Evolutionary conservation across 1,284 basidiomycete species (phyloP).

Genomic region (Fomes fomentarius): DNA sequence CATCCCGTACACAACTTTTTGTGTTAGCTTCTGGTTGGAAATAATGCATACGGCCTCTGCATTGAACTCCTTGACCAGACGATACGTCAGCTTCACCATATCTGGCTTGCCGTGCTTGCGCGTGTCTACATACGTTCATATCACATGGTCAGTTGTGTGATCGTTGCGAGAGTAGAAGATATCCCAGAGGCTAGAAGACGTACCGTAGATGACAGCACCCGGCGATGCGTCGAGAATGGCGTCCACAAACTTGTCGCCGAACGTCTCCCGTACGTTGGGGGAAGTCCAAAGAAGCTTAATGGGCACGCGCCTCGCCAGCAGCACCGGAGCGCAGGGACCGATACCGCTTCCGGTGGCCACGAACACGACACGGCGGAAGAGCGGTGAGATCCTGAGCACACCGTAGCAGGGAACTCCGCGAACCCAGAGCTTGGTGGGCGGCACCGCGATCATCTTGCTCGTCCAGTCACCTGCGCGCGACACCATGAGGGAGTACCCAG

Average conservation of each 20-base stretch:
- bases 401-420: conserved; percentile 62
- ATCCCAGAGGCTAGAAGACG: too few species aligned
- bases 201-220: conserved; percentile 59
- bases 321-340: conserved; percentile 58
- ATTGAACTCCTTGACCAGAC: conserved; percentile 59
- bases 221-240: conserved; percentile 55
- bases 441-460: conserved; percentile 50
- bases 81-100: conserved; percentile 62
- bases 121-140: conserved; percentile 44
- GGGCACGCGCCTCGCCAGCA: conserved; percentile 53
- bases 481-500: conserved; percentile 60
- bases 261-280: conserved; percentile 60
- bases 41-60: conserved; percentile 66
- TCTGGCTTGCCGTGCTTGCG: conserved; percentile 62
- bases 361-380: conserved; percentile 61
- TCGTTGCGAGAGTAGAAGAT: too few species aligned
- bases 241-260: conserved; percentile 60
- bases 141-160: too few species aligned
- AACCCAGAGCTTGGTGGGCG: conserved; percentile 58
- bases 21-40: conserved; percentile 63
- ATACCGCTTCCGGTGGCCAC: conserved; percentile 68
- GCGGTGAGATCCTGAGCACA: conserved; percentile 57
- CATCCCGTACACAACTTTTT: conserved; percentile 64
- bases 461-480: conserved; percentile 68
- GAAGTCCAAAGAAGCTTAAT: conserved; percentile 63